Evolutionary conservation across 2,329 filamentous ascomycete genomes (phyloP).

Genomic region (Microdochium paspali): DNA sequence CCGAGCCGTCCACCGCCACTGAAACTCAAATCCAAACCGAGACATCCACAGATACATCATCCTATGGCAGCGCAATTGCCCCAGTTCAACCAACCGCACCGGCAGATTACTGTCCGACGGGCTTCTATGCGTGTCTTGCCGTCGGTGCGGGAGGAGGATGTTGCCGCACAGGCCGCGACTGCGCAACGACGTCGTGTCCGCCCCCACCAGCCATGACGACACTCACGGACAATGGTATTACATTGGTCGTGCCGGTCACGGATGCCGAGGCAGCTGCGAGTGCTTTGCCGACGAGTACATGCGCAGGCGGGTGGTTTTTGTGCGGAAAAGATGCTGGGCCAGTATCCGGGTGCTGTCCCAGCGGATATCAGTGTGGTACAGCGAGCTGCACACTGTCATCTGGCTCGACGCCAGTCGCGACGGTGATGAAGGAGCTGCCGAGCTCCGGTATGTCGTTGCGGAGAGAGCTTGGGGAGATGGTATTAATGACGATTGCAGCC

Average conservation of each 20-base stretch:
- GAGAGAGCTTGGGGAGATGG: not conserved
- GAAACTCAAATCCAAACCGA: conserved; percentile 13
- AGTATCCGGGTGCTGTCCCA: conserved; percentile 77
- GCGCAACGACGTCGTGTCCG: conserved; percentile 72
- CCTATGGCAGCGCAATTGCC: conserved; percentile 24
- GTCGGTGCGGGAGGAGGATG: conserved; percentile 68
- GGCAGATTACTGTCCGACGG: conserved; percentile 62
- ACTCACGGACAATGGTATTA: conserved; percentile 58
- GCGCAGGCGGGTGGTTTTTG: conserved; percentile 75
- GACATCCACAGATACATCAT: conserved; percentile 22
- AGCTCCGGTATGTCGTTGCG: conserved; percentile 1
- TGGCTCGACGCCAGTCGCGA: conserved; percentile 43
- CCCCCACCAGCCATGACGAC: conserved; percentile 46
- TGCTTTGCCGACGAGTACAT: conserved; percentile 33
- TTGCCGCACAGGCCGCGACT: conserved; percentile 81
- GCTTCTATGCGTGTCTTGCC: conserved; percentile 86
- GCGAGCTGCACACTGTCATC: conserved; percentile 57
- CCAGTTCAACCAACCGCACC: conserved; percentile 20
- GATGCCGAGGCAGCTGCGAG: conserved; percentile 33
- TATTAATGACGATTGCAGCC: not conserved
- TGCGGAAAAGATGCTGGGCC: conserved; percentile 45
- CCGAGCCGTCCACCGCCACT: conserved; percentile 21
- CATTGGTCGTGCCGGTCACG: conserved; percentile 55
- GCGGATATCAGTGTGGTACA: conserved; percentile 63
- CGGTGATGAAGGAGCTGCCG: conserved; percentile 45